Conservation (phyloP, 768 basidiomycete genomes). For the Tephrocybe sp. region DNA sequence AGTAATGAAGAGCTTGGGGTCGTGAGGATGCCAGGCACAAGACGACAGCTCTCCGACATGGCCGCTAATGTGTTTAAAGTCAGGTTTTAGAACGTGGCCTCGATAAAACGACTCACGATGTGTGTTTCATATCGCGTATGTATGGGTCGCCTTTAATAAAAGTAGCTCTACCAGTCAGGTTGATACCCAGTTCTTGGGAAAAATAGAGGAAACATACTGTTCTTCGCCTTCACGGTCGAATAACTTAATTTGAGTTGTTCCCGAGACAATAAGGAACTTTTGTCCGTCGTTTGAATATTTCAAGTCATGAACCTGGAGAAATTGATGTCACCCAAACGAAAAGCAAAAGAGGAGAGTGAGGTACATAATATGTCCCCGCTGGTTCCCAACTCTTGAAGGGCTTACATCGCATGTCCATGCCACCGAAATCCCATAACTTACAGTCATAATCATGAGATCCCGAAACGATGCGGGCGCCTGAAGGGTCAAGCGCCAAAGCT, state of each 20-base stretch:
- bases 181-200: slow-evolving; percentile 30
- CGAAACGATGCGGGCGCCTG: slow-evolving; percentile 86
- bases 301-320: slow-evolving; percentile 77
- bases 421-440: slow-evolving; percentile 99
- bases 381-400: slow-evolving; percentile 98
- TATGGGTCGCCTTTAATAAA: slow-evolving; percentile 96
- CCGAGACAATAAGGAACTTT: slow-evolving; percentile 83
- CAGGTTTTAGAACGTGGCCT: slow-evolving; percentile 1
- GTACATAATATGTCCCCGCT: slow-evolving; percentile 87
- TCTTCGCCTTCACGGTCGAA: slow-evolving; percentile 94
- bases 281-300: slow-evolving; percentile 89
- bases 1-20: slow-evolving; percentile 82
- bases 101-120: slow-evolving; percentile 62
- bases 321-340: slow-evolving; percentile 4
- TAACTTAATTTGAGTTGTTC: slow-evolving; percentile 82
- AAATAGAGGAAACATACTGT: slow-evolving; percentile 53
- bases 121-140: slow-evolving; percentile 98
- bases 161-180: slow-evolving; percentile 62
- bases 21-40: slow-evolving; percentile 93
- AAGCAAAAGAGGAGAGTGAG: slow-evolving; percentile 23
- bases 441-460: slow-evolving; percentile 98
- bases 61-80: slow-evolving; percentile 50
- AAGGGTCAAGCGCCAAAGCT: slow-evolving; percentile 88
- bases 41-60: slow-evolving; percentile 90
- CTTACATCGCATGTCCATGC: slow-evolving; percentile 87